A percentile compares a stretch with the other conserved stretches of the same genome.
phyloP scores from a whole-genome alignment of 345 rosid species.

The Psidium guajava region DNA sequence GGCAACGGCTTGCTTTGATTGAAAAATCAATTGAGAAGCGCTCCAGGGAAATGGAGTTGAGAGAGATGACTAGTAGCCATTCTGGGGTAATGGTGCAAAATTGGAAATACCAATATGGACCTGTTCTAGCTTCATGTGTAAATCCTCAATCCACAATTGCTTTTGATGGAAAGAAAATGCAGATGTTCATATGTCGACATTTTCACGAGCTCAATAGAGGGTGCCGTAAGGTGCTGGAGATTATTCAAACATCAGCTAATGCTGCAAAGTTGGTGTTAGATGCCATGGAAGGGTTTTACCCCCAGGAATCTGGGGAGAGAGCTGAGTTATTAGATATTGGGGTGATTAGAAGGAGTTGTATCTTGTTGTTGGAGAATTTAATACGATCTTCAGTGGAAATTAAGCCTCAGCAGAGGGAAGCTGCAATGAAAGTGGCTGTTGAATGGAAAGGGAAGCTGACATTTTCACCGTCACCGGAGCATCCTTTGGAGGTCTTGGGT shows the following conservation, averaged over 20 bases:
- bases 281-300: slow-evolving; percentile 26
- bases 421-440: slow-evolving; percentile 21
- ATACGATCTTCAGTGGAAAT: slow-evolving; percentile 12
- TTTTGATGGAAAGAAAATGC: slow-evolving; percentile 21
- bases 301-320: slow-evolving; percentile 6
- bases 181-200: slow-evolving; percentile 23
- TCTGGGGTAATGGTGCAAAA: background rate
- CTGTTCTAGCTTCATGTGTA: background rate
- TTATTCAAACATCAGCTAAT: slow-evolving; percentile 18
- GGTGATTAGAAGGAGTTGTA: slow-evolving; percentile 21
- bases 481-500: slow-evolving; percentile 23
- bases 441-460: slow-evolving; percentile 25
- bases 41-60: background rate
- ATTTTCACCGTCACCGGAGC: background rate
- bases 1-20: background rate
- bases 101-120: background rate
- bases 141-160: background rate
- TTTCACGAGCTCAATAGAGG: slow-evolving; percentile 9
- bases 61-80: background rate
- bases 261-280: slow-evolving; percentile 46
- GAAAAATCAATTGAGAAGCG: background rate
- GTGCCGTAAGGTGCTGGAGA: slow-evolving; percentile 7
- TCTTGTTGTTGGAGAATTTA: slow-evolving; percentile 33
- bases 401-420: slow-evolving; percentile 8
- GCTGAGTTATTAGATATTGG: slow-evolving; percentile 4